phyloP scores from a whole-genome alignment of 352 stramenopile species.

The Thraustochytrium sp. region DNA sequence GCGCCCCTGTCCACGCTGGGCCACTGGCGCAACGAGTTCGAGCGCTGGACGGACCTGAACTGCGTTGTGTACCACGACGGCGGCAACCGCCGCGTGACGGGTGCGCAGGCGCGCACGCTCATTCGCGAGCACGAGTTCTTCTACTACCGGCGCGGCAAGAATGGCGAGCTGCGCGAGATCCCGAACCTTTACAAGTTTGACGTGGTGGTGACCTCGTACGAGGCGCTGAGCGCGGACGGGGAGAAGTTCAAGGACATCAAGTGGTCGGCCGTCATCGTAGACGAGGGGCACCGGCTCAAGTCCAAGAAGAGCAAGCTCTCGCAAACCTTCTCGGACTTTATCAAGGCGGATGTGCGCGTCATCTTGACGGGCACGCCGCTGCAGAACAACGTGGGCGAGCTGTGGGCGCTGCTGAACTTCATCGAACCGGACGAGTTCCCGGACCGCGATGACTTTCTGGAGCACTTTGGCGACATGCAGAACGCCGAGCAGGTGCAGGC shows the following conservation, averaged over 20 bases:
- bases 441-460: constrained; percentile 91
- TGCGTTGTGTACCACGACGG: constrained; percentile 98
- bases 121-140: constrained; percentile 94
- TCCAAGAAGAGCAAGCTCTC: constrained; percentile 66
- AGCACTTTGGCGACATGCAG: constrained; percentile 93
- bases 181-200: constrained; percentile 68
- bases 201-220: constrained; percentile 94
- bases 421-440: constrained; percentile 95
- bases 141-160: constrained; percentile 65
- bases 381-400: constrained; percentile 78
- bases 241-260: constrained; percentile 80
- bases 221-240: constrained; percentile 87
- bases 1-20: constrained; percentile 92
- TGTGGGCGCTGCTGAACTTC: constrained; percentile 99
- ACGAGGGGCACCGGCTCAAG: constrained; percentile 98
- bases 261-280: constrained; percentile 95
- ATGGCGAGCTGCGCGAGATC: constrained; percentile 47
- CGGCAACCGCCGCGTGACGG: constrained; percentile 35
- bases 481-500: constrained; percentile 90
- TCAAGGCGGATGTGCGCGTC: constrained; percentile 55
- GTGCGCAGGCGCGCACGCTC: constrained; percentile 57
- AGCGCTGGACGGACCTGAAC: constrained; percentile 97
- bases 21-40: constrained; percentile 98
- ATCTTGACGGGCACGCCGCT: constrained; percentile 96
- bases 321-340: constrained; percentile 59